phyloP scores from a whole-genome alignment of 768 basidiomycete genomes.

The Coprinopsis marcescibilis region DNA sequence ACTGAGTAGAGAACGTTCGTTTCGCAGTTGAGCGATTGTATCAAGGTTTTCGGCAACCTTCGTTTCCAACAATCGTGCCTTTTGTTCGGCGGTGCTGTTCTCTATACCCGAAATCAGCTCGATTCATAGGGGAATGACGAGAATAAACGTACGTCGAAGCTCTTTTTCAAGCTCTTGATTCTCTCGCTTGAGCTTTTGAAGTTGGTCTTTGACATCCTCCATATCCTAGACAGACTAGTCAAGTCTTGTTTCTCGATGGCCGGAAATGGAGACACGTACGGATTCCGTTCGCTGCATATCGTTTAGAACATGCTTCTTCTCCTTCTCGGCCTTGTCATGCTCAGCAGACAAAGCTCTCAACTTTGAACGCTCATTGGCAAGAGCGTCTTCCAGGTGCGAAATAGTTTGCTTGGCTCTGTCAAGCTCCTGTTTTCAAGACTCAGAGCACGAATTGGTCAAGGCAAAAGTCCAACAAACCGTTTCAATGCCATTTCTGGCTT shows the following conservation, averaged over 20 bases:
- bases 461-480: constrained; percentile 33
- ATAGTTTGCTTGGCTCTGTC: constrained; percentile 62
- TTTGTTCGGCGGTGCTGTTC: constrained; percentile 67
- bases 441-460: background rate
- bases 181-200: constrained; percentile 66
- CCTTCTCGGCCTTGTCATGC: constrained; percentile 55
- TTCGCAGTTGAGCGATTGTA: constrained; percentile 68
- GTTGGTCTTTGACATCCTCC: constrained; percentile 65
- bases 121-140: too few relatives aligned
- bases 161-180: constrained; percentile 71
- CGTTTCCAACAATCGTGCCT: constrained; percentile 59
- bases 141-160: constrained; percentile 49
- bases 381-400: constrained; percentile 61
- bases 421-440: constrained; percentile 48
- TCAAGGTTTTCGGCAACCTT: constrained; percentile 65
- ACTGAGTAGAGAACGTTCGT: constrained; percentile 67
- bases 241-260: background rate
- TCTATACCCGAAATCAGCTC: constrained; percentile 27
- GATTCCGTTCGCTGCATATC: constrained; percentile 69
- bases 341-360: constrained; percentile 59
- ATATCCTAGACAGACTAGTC: constrained; percentile 54
- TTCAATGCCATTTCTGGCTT: constrained; percentile 45
- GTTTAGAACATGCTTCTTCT: constrained; percentile 56
- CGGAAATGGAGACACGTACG: constrained; percentile 37
- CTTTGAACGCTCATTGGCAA: constrained; percentile 65